Evolutionary conservation across 1,284 basidiomycete species (phyloP), one percentile per base, ranked within the genome.

Genomic region (Papiliotrema flavescens): DNA sequence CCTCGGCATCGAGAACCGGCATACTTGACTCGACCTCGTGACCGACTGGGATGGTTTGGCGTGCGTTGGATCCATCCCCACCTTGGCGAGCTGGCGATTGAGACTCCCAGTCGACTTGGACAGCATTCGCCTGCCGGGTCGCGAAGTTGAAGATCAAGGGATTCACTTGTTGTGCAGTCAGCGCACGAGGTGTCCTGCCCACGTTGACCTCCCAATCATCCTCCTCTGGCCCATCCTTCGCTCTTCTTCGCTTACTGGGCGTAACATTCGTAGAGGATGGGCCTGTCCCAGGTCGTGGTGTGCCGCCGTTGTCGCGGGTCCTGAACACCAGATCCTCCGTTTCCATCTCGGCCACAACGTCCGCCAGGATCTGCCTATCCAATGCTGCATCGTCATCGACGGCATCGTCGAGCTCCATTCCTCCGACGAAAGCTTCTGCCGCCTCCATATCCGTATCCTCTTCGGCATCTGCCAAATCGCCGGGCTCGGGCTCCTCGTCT

Each of bases 71-170:
- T 20, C 13, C 34, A 6, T 35, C 8, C 6, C 11, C n/a, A 47
- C 3, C 34, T 3, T 19, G 28, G 3, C 11, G n/a, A 35, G 24
- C 11, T 15, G 37, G 20, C 8, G 22, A 26, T 9, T 54, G 35
- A 35, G 60, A 59, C 46, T 51, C 65, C 61, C 62, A 69, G 5
- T 54, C 55, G 14, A 69, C 37, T 24, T 60, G 60, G 22, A 53
- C 55, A 1, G 62, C 65, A 52, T 61, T 62, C 0, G 43, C 43
- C 50, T 67, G 67, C 26, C 55, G 46, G 17, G 47, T 49, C 2
- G 54, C 54, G 42, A 61, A 67, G 26, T 65, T 56, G 54, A 69
- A 69, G 13, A 17, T 24, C 8, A 20, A 6, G 13, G 37, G 45
- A 3, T 44, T 3, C 9, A 7, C 19, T 22, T 17, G n/a, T 15